Conservation (phyloP, 176 grass and related monocot species). For the Puya raimondii region DNA sequence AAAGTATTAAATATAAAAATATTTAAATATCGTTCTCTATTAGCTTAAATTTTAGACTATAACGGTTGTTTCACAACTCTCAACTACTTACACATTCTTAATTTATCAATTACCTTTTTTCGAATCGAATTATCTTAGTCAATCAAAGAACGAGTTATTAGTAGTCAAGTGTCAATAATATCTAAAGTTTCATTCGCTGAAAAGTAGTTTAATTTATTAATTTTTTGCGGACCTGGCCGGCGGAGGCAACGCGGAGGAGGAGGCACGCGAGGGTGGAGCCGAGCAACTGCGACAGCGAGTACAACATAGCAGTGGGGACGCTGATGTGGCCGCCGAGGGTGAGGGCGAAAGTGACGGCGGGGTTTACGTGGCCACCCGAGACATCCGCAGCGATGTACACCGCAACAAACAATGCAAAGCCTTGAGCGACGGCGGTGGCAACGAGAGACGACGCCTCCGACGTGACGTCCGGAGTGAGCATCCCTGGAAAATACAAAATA, state of each 20-base stretch:
- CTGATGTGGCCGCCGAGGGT: constrained; percentile 50
- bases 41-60: too few relatives aligned
- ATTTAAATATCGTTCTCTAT: too few relatives aligned
- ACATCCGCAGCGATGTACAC: constrained; percentile 50
- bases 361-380: constrained; percentile 86
- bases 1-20: too few relatives aligned
- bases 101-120: too few relatives aligned
- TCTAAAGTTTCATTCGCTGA: too few relatives aligned
- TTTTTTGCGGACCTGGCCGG: constrained; percentile 34
- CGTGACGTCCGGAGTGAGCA: constrained; percentile 42
- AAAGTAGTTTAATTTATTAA: too few relatives aligned
- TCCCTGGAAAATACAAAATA: constrained; percentile 28
- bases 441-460: constrained; percentile 48
- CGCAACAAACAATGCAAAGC: constrained; percentile 55
- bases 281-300: constrained; percentile 65
- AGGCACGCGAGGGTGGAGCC: constrained; percentile 69
- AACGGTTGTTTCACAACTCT: too few relatives aligned
- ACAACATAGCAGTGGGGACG: constrained; percentile 47
- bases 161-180: too few relatives aligned
- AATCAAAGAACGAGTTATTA: too few relatives aligned
- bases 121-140: too few relatives aligned
- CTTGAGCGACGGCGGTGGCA: constrained; percentile 50
- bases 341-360: constrained; percentile 77
- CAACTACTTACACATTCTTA: too few relatives aligned
- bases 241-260: constrained; percentile 48